Evolutionary conservation across 768 basidiomycete genomes (phyloP), one percentile per base, ranked within the genome.

Genomic region (Mycena capillaripes): DNA sequence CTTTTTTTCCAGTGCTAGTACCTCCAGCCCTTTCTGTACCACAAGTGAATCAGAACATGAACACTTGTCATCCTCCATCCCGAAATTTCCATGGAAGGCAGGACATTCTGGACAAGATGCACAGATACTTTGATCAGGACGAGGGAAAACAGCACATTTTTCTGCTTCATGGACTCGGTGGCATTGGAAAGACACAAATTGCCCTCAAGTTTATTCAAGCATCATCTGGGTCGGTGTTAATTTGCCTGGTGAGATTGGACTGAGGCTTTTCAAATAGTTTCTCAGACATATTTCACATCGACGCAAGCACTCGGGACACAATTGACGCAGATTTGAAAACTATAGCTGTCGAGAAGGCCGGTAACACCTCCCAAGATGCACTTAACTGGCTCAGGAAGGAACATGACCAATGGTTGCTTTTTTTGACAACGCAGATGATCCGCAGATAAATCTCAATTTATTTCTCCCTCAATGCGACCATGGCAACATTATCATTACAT

Each of bases 181-280:
- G 70, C 5, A 44, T 55, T 25, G 63, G 70, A 14, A 71, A 71
- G 62, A 66, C 63, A 46, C 62, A 71, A 38, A 63, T 59, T 29
- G 55, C 57, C 14, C 63, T 71, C 40, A 71, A 65, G 32, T 71
- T 71, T 25, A 65, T 71, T 48, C 17, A 48, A 7, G 42, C 19
- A 40, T 59, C 38, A n/a, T 40, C 50, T n/a, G 12, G 40, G 57
- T 59, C 9, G 23, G 36, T 59, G 32, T 5, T 40, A 6, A 25
- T 40, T 27, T 21, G 10, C 3, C n/a, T n/a, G n/a, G n/a, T n/a
- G 21, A n/a, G 40, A 36, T 36, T 12, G 12, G 36, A 36, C 25
- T 25, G 40, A 30, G 5, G 36, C 32, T 21, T 5, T 27, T 19
- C 57, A 32, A 7, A 14, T 56, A 56, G 56, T 36, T 57, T 57